Evolutionary conservation across 2,329 filamentous ascomycete genomes (phyloP).

Genomic region (Neopestalotiopsis sp.): DNA sequence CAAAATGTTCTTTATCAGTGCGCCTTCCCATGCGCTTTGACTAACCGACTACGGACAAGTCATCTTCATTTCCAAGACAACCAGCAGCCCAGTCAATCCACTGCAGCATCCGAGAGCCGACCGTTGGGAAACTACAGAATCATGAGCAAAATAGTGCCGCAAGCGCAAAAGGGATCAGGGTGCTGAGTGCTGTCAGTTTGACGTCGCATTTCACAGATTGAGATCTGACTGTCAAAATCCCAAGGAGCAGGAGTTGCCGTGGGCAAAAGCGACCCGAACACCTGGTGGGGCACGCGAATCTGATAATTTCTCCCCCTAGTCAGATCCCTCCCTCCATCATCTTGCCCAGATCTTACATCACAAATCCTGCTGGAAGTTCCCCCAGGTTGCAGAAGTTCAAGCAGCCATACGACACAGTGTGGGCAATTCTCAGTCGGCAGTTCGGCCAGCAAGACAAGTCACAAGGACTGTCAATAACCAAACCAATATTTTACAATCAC

Average conservation of each 20-base stretch:
- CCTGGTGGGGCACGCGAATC: slow-evolving; percentile 6
- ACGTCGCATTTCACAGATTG: neutral
- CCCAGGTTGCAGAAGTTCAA: neutral
- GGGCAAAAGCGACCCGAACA: neutral
- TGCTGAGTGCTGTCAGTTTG: neutral
- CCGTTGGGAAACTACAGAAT: neutral
- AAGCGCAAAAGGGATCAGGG: neutral
- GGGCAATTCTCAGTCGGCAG: neutral
- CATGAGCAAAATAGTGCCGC: neutral
- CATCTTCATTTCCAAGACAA: neutral
- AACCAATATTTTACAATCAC: neutral
- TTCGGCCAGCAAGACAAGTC: neutral
- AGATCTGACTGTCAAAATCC: neutral
- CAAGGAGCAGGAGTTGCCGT: neutral
- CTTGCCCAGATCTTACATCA: neutral
- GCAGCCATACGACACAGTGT: neutral
- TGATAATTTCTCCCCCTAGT: neutral
- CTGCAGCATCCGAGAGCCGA: neutral
- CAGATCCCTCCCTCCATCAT: neutral
- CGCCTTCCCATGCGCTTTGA: neutral
- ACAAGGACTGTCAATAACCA: neutral
- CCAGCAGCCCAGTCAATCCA: neutral
- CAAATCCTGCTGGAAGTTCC: neutral
- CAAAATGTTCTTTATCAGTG: neutral
- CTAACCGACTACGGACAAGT: neutral